Evolutionary conservation across 2,329 filamentous ascomycete genomes (phyloP).

Genomic region (Stagonosporopsis vannaccii): DNA sequence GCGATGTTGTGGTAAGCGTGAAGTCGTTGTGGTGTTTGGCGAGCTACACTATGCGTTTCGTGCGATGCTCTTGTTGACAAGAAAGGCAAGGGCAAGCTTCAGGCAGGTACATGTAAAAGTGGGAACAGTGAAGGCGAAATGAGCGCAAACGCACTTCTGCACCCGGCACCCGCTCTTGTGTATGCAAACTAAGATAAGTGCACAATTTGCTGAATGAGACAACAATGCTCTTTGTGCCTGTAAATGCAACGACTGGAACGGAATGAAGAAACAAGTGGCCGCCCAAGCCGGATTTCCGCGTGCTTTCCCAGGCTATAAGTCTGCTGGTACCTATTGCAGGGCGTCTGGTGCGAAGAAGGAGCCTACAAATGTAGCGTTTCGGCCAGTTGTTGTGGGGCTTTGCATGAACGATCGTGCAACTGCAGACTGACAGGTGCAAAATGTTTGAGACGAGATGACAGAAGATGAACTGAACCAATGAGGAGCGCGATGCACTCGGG

Average conservation of each 20-base stretch:
- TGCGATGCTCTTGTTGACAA: slow-evolving; percentile 2
- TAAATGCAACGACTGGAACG: background rate
- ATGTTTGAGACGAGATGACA: background rate
- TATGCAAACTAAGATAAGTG: background rate
- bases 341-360: background rate
- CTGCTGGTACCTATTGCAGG: background rate
- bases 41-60: background rate
- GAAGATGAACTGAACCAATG: background rate
- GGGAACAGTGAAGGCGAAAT: slow-evolving; percentile 9
- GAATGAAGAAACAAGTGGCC: background rate
- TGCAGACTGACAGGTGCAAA: slow-evolving; percentile 12
- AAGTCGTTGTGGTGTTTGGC: background rate
- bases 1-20: background rate
- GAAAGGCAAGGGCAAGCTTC: background rate
- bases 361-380: slow-evolving; percentile 10
- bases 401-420: slow-evolving; percentile 16
- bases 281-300: background rate
- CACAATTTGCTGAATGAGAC: background rate
- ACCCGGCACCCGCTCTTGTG: background rate
- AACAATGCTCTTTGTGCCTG: background rate
- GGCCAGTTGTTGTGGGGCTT: slow-evolving; percentile 10
- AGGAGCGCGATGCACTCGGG: background rate
- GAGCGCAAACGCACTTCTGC: background rate
- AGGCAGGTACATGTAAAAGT: slow-evolving; percentile 2
- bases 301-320: background rate